Evolutionary conservation across 2,329 filamentous ascomycete species (phyloP).

Genomic region (Pleoardoris graminearum): DNA sequence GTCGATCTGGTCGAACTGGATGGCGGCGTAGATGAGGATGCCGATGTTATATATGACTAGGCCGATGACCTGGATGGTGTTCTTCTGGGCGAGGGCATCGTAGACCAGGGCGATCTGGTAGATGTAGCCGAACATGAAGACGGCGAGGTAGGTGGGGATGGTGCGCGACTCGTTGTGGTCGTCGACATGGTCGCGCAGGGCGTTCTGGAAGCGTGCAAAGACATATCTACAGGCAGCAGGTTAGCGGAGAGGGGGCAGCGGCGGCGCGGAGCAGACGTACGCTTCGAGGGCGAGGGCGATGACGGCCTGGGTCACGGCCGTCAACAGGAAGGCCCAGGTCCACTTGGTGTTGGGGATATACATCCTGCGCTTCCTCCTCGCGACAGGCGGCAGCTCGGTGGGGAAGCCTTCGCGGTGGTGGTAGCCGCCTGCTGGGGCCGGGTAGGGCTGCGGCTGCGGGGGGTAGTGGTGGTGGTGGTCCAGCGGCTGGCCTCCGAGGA

Average conservation of each 20-base stretch:
- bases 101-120: slow-evolving; percentile 90
- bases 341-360: slow-evolving; percentile 82
- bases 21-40: slow-evolving; percentile 87
- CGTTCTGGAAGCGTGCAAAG: slow-evolving; percentile 81
- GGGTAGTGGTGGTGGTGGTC: slow-evolving; percentile 56
- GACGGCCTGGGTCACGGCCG: slow-evolving; percentile 74
- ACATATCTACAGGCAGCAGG: slow-evolving; percentile 66
- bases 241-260: slow-evolving; percentile 17
- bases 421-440: slow-evolving; percentile 53
- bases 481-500: slow-evolving; percentile 60
- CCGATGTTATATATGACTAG: slow-evolving; percentile 91
- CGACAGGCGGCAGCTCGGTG: slow-evolving; percentile 47
- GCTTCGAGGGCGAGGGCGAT: slow-evolving; percentile 83
- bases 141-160: slow-evolving; percentile 91
- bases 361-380: slow-evolving; percentile 52
- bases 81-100: slow-evolving; percentile 91
- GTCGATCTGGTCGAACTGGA: slow-evolving; percentile 89
- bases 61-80: slow-evolving; percentile 97
- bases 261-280: no score
- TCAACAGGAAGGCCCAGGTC: slow-evolving; percentile 82
- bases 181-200: slow-evolving; percentile 49
- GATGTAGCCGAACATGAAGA: slow-evolving; percentile 96
- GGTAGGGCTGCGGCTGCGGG: slow-evolving; percentile 51
- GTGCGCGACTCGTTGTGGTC: slow-evolving; percentile 57
- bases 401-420: slow-evolving; percentile 46